phyloP scores from a whole-genome alignment of 345 rosid species.

The Ricinus communis region DNA sequence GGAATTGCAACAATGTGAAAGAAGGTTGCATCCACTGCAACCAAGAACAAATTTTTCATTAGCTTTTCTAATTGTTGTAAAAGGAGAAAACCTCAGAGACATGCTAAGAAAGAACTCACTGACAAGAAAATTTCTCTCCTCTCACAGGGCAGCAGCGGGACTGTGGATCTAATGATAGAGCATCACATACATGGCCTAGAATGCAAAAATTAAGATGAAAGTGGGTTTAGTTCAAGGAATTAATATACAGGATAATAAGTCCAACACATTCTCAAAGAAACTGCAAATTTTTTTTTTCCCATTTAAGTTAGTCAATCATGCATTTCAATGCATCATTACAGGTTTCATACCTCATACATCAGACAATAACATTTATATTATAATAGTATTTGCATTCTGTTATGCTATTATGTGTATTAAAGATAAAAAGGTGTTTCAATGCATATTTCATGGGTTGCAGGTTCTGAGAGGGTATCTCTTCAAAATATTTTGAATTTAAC shows the following conservation, averaged over 20 bases:
- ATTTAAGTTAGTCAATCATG: not conserved
- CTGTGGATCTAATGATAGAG: constrained; percentile 66
- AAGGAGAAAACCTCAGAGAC: constrained; percentile 8
- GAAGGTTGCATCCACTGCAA: constrained; percentile 75
- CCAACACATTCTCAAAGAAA: not conserved
- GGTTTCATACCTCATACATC: not conserved
- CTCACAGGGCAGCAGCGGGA: constrained; percentile 79
- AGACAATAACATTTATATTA: too few species aligned
- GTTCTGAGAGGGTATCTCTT: too few species aligned
- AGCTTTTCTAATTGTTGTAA: not conserved
- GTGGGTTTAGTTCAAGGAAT: not conserved
- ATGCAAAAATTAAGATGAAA: not conserved
- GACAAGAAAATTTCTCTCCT: constrained; percentile 90
- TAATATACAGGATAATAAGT: not conserved
- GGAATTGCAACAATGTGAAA: constrained; percentile 77
- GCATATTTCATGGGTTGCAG: not conserved
- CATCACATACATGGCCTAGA: constrained; percentile 85
- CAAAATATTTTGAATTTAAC: not conserved
- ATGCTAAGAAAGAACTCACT: constrained; percentile 54
- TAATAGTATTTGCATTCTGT: not conserved
- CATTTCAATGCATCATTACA: not conserved
- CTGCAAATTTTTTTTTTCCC: not conserved
- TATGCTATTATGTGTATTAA: not conserved
- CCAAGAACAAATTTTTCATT: constrained; percentile 10
- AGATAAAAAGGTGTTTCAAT: not conserved